Evolutionary conservation across 257 asterid genomes (phyloP), one percentile per base, ranked within the genome.

Genomic region (Phtheirospermum japonicum): DNA sequence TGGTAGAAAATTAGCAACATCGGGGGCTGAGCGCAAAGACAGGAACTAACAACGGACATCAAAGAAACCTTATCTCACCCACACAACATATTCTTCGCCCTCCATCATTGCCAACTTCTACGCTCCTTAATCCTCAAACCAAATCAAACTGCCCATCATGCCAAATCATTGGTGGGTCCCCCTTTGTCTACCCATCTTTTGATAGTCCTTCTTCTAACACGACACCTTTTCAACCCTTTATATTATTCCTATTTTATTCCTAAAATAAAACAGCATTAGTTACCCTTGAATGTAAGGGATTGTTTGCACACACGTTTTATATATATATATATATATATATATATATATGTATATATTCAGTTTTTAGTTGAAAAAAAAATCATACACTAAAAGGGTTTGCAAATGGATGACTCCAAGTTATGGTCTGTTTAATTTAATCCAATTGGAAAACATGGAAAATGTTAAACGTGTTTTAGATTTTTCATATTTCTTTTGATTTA

Each of bases 151-250:
- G 37, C 70, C 56, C 75, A 73, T 76, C 67, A 65, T 61, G 40
- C 81, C 68, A 80, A 58, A 80, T 80, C 85, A 80, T 80, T 77
- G 71, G 59, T n/a, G 73, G 81, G 77, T 2, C 75, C 79, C 79
- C 45, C 52, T 31, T 51, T 77, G 70, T 67, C 69, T 40, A 5
- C 31, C 40, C 70, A 5, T 9, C 39, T 62, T 34, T 36, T 20
- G 14, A 18, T n/a, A 13, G 36, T 52, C 28, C 19, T 19, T 9
- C 5, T 61, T 28, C 39, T 9, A 32, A 50, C 54, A 50, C 57
- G 49, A 30, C 45, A 45, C 60, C 31, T 33, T 57, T 57, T 40
- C 65, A 2, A 26, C 45, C 54, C 26, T 40, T 60, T 42, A 39
- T 60, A 20, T 57, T 31, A 57, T 57, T 34, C 32, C 2, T 30